A percentile compares a stretch with the other conserved stretches of the same genome.
These are phyloP conservation scores for Leccinum fuscescens DNA, from an alignment of 1,284 basidiomycete species.

Conservation along the genomic window DNA sequence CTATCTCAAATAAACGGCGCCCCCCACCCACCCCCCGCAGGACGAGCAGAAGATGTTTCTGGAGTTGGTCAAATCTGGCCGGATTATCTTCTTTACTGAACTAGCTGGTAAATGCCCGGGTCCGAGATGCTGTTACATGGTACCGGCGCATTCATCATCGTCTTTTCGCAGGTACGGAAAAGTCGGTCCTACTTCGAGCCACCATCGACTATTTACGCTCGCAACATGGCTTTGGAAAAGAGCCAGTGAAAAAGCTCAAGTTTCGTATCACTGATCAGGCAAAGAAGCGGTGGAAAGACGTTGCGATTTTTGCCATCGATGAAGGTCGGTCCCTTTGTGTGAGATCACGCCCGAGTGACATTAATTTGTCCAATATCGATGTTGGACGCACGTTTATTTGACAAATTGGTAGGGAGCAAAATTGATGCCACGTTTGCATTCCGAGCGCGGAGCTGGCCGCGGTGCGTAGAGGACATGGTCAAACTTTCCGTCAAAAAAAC, in stretches of 20 bases:
- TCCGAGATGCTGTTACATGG: neutral
- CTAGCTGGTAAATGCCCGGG: conserved; percentile 54
- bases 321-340: conserved; percentile 49
- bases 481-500: conserved; percentile 46
- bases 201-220: conserved; percentile 58
- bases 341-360: neutral
- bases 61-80: conserved; percentile 51
- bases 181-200: conserved; percentile 74
- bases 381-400: no score
- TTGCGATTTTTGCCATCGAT: conserved; percentile 64
- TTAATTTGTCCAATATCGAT: no score
- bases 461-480: conserved; percentile 40
- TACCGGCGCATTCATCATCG: conserved; percentile 10
- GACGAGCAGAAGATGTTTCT: conserved; percentile 60
- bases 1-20: neutral
- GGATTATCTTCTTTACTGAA: conserved; percentile 79
- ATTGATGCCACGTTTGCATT: conserved; percentile 57
- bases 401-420: conserved; percentile 1
- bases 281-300: conserved; percentile 48
- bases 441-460: conserved; percentile 62
- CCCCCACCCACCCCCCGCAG: conserved; percentile 1
- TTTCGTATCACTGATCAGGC: conserved; percentile 45
- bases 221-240: conserved; percentile 52
- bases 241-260: conserved; percentile 47
- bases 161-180: conserved; percentile 63